Percentiles rank a stretch among this genome's conserved stretches.
Conservation (phyloP, 345 rosid genomes). For the Camelina neglecta region DNA sequence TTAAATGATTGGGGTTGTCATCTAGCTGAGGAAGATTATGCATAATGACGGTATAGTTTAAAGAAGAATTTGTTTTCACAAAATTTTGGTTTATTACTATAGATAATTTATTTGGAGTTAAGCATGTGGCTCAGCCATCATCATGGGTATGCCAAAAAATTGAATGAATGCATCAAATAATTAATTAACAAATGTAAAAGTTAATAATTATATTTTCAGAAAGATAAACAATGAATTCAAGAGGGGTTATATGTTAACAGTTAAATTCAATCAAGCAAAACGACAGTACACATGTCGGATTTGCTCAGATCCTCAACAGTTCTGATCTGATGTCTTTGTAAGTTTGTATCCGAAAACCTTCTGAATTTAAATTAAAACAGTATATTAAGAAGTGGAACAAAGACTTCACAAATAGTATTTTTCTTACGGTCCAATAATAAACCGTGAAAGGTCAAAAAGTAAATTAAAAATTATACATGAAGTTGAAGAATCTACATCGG, state of each 20-base stretch:
- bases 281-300: slow-evolving; percentile 37
- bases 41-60: neutral
- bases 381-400: slow-evolving; percentile 21
- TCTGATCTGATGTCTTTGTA: slow-evolving; percentile 16
- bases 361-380: neutral
- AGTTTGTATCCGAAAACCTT: slow-evolving; percentile 19
- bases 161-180: neutral
- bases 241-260: slow-evolving; percentile 46
- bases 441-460: slow-evolving; percentile 12
- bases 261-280: slow-evolving; percentile 45
- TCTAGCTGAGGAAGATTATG: slow-evolving; percentile 13
- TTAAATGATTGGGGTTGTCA: slow-evolving; percentile 16
- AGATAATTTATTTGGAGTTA: neutral
- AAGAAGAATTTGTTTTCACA: neutral
- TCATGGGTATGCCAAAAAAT: neutral
- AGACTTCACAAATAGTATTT: slow-evolving; percentile 14
- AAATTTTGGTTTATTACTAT: neutral
- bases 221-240: slow-evolving; percentile 20
- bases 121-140: slow-evolving; percentile 24
- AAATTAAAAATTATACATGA: neutral
- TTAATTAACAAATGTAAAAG: neutral
- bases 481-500: neutral
- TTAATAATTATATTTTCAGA: neutral
- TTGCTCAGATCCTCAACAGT: slow-evolving; percentile 40
- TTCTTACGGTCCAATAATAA: neutral